Conservation (phyloP, 805 yeast genomes). For the Wickerhamomyces chaumierensis region DNA sequence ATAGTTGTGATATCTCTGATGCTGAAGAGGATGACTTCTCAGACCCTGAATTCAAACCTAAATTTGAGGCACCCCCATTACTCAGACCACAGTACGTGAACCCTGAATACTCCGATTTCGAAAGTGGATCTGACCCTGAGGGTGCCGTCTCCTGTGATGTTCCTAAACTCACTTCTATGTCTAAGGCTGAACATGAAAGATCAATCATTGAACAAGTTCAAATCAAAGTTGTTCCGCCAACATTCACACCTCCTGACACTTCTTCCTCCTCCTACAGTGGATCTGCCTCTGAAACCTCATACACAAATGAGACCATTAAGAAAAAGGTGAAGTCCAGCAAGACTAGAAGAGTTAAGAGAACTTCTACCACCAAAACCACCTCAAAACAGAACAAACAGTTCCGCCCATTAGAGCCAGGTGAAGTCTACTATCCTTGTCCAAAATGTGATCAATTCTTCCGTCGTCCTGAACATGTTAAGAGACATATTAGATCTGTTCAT, state of each 20-base stretch:
- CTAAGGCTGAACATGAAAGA: neutral
- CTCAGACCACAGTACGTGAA: neutral
- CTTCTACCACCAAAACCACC: too few relatives aligned
- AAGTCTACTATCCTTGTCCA: neutral
- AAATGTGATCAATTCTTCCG: conserved; percentile 51
- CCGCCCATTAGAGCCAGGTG: neutral
- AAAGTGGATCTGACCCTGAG: neutral
- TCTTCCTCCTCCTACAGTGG: neutral
- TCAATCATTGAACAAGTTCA: neutral
- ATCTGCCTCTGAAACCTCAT: too few relatives aligned
- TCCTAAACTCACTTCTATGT: neutral
- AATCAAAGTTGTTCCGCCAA: neutral
- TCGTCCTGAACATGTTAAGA: conserved; percentile 64
- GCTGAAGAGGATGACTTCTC: neutral
- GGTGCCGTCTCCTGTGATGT: neutral
- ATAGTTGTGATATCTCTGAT: neutral
- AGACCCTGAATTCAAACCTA: neutral
- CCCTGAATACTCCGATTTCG: neutral
- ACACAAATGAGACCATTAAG: too few relatives aligned
- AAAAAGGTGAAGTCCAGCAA: too few relatives aligned
- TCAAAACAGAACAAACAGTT: conserved; percentile 1
- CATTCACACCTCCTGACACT: neutral
- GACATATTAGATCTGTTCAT: conserved; percentile 65
- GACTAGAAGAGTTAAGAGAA: too few relatives aligned
- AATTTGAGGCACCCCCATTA: neutral